Conservation (phyloP, 306 rosid genomes). For the Biancaea sappan region DNA sequence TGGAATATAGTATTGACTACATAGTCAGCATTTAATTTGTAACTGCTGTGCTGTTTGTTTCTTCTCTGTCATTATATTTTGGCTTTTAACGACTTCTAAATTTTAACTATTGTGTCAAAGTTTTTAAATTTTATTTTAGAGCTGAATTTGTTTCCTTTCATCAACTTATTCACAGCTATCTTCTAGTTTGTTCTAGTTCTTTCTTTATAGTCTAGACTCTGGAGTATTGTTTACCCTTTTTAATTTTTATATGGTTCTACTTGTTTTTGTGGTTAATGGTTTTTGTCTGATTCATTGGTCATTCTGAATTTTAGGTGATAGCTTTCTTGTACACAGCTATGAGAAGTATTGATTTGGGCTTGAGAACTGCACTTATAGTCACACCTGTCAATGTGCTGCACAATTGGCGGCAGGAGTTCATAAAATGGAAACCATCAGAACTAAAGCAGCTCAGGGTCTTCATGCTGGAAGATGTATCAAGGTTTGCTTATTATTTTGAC, state of each 20-base stretch:
- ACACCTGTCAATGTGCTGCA: conserved; percentile 96
- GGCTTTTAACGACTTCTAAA: background rate
- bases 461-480: conserved; percentile 94
- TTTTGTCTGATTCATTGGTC: conserved; percentile 34
- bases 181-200: background rate
- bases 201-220: background rate
- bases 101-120: background rate
- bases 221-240: background rate
- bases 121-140: background rate
- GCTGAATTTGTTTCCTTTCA: background rate
- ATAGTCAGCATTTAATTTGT: background rate
- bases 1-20: background rate
- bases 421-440: conserved; percentile 92
- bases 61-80: background rate
- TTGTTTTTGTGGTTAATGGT: conserved; percentile 27
- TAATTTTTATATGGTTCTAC: background rate
- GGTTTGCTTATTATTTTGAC: conserved; percentile 51
- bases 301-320: conserved; percentile 67
- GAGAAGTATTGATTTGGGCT: conserved; percentile 85
- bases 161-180: background rate
- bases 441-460: conserved; percentile 72
- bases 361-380: conserved; percentile 88
- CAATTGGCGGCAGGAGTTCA: conserved; percentile 95
- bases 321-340: conserved; percentile 94
- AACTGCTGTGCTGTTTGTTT: background rate